phyloP scores from a whole-genome alignment of 1,284 basidiomycete species.

The Ceratobasidium sp. region DNA sequence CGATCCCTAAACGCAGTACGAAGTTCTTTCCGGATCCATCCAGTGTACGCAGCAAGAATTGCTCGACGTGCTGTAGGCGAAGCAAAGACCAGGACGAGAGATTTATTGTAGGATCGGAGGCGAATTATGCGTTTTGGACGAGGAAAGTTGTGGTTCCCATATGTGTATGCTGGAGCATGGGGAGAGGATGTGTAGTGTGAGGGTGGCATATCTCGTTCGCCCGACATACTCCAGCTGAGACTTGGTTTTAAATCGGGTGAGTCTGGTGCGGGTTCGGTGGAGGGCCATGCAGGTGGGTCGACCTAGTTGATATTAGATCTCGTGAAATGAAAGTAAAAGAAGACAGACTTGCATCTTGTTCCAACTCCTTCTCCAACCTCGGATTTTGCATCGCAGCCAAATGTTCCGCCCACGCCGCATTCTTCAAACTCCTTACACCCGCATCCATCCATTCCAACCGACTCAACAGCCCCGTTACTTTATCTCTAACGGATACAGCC shows the following conservation, averaged over 20 bases:
- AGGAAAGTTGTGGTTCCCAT: constrained; percentile 12
- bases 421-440: constrained; percentile 1
- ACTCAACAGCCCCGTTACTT: neutral
- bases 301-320: neutral
- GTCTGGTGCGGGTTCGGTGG: neutral
- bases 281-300: constrained; percentile 11
- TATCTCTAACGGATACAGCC: neutral
- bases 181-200: neutral
- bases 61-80: constrained; percentile 23
- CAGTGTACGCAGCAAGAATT: constrained; percentile 15
- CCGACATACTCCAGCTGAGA: constrained; percentile 29
- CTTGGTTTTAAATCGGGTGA: neutral
- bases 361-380: neutral
- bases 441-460: constrained; percentile 11
- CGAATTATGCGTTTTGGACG: constrained; percentile 27
- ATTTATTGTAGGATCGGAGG: neutral
- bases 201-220: constrained; percentile 21
- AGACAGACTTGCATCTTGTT: neutral
- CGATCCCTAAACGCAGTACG: neutral
- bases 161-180: neutral
- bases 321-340: neutral
- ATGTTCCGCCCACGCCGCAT: constrained; percentile 36
- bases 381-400: constrained; percentile 40
- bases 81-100: constrained; percentile 27
- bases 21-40: constrained; percentile 11